Percentiles rank a stretch among this genome's conserved stretches.
Evolutionary conservation across 208 protist species (phyloP).

Genomic region (Leishmania tarentolae): DNA sequence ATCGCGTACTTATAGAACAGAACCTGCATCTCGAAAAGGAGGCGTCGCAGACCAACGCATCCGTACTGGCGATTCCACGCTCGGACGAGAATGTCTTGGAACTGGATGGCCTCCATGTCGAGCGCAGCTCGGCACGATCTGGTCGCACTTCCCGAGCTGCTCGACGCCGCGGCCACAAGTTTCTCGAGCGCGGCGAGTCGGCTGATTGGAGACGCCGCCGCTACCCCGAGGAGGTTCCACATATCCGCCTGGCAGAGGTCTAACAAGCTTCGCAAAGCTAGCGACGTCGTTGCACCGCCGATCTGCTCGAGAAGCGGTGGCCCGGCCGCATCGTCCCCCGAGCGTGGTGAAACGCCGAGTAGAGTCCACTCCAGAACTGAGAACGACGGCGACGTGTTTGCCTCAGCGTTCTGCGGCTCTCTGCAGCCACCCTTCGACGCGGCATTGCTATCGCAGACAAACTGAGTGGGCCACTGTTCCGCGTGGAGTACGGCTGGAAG

Average conservation of each 20-base stretch:
- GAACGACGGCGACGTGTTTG: neutral
- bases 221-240: constrained; percentile 27
- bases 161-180: constrained; percentile 4
- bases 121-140: constrained; percentile 9
- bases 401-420: neutral
- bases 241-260: constrained; percentile 11
- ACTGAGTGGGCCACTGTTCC: constrained; percentile 46
- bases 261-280: constrained; percentile 27
- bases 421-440: neutral
- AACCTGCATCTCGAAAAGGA: constrained; percentile 51
- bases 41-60: constrained; percentile 48
- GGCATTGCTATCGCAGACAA: constrained; percentile 25
- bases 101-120: constrained; percentile 22
- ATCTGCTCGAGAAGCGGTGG: constrained; percentile 12
- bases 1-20: constrained; percentile 41
- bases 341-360: neutral
- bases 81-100: constrained; percentile 42
- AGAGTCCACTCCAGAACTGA: neutral
- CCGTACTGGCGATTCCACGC: constrained; percentile 54
- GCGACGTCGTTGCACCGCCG: constrained; percentile 25
- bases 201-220: constrained; percentile 22
- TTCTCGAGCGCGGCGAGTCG: constrained; percentile 30
- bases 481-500: constrained; percentile 27
- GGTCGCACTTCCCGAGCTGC: neutral
- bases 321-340: neutral